Percentiles rank a stretch among this genome's conserved stretches.
Conservation (phyloP, 345 rosid genomes). For the Syzygium oleosum region DNA sequence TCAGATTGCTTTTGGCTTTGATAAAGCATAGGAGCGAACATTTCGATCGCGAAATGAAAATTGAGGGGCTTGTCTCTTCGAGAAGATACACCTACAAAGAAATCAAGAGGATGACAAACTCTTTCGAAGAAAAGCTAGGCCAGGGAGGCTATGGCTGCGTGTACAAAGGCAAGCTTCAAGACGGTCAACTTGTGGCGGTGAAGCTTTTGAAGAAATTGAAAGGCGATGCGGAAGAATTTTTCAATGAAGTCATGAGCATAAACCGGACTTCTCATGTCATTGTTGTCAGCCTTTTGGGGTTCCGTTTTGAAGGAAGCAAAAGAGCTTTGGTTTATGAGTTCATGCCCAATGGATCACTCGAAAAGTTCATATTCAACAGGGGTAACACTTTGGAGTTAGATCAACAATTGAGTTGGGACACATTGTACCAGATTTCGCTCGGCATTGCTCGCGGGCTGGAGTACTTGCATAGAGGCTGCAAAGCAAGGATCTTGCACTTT, state of each 20-base stretch:
- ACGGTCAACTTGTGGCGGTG: neutral
- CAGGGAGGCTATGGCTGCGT: constrained; percentile 16
- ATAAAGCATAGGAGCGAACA: no score
- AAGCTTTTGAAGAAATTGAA: constrained; percentile 22
- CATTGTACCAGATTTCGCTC: constrained; percentile 2
- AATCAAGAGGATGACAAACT: constrained; percentile 19
- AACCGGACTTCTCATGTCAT: constrained; percentile 43
- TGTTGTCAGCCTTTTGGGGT: constrained; percentile 12
- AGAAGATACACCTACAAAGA: constrained; percentile 15
- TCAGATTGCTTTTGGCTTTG: no score
- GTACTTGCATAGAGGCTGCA: constrained; percentile 33
- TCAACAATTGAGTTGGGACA: constrained; percentile 11
- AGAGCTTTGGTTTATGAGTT: neutral
- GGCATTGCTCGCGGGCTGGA: constrained; percentile 28
- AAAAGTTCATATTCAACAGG: constrained; percentile 8
- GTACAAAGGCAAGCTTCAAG: no score
- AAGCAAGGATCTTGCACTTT: constrained; percentile 16
- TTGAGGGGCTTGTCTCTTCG: neutral
- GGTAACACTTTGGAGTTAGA: neutral
- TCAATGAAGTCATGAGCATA: constrained; percentile 39
- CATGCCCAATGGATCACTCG: constrained; percentile 27
- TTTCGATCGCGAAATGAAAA: no score
- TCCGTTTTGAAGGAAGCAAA: constrained; percentile 11
- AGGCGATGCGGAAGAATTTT: constrained; percentile 33
- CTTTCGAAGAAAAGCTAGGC: constrained; percentile 18